Conservation (phyloP, 441 rosid species). For the Adansonia grandidieri region DNA sequence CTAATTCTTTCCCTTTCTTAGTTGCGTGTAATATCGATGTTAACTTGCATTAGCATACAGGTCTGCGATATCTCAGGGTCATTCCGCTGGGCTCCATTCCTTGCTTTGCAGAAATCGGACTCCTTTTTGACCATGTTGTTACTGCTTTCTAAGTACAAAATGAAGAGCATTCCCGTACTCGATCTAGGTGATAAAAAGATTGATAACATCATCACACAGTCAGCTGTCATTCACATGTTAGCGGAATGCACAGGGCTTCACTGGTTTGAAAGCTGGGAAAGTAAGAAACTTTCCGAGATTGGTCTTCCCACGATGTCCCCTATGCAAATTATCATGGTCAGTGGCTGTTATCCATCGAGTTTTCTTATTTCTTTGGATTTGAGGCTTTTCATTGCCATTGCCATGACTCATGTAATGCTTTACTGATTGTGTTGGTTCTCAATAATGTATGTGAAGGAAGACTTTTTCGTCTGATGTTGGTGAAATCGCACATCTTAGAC, state of each 20-base stretch:
- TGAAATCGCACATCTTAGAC: background rate
- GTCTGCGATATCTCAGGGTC: slow-evolving; percentile 93
- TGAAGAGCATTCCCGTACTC: slow-evolving; percentile 96
- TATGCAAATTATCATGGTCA: slow-evolving; percentile 62
- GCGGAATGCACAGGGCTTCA: slow-evolving; percentile 89
- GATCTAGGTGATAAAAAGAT: slow-evolving; percentile 80
- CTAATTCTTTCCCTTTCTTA: slow-evolving; percentile 9
- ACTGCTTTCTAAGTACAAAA: slow-evolving; percentile 93
- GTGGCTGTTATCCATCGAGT: slow-evolving; percentile 14
- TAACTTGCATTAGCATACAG: slow-evolving; percentile 47
- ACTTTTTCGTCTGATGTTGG: background rate
- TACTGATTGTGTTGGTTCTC: background rate
- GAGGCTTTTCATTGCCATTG: background rate
- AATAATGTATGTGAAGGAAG: background rate
- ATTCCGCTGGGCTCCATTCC: slow-evolving; percentile 98
- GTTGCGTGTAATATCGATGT: background rate
- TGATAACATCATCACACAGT: slow-evolving; percentile 84
- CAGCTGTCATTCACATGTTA: slow-evolving; percentile 95
- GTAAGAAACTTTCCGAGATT: slow-evolving; percentile 76
- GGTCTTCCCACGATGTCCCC: slow-evolving; percentile 80
- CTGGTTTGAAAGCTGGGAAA: slow-evolving; percentile 98
- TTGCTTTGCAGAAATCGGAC: slow-evolving; percentile 87
- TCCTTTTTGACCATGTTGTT: slow-evolving; percentile 94
- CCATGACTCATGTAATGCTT: background rate
- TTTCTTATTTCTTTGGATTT: background rate